Evolutionary conservation across 208 protist genomes (phyloP), one percentile per base, ranked within the genome.

Genomic region (Leishmania tropica): DNA sequence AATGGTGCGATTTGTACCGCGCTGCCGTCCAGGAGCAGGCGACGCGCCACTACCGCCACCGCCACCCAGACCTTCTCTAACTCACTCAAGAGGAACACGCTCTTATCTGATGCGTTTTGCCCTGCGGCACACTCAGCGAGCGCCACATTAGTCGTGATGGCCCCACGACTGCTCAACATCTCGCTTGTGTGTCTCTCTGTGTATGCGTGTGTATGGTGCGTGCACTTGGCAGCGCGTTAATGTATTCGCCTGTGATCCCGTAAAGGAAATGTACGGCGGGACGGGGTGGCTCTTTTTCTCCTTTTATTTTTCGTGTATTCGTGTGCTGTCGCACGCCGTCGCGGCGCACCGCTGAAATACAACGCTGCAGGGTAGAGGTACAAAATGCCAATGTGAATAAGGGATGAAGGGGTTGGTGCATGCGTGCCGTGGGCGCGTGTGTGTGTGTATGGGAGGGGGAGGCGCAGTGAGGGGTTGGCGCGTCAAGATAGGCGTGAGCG

Each of bases 71-170:
- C 90, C 48, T 94, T 92, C 75, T 97, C 92, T 54, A 96, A 80
- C 76, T 97, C 94, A 67, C 88, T 95, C 74, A 97, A 75, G 42
- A 97, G 85, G 70, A 97, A 97, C 56, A 97, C 87, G 37, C 88
- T 89, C 40, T 77, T 87, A 76, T 82, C 85, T 62, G 83, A 48
- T n/a, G 56, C 78, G 42, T 91, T 90, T 75, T 96, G 95, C 19
- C 89, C 89, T n/a, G 83, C 81, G 8, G 93, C 90, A 72, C 93
- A 96, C 87, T 97, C 95, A 19, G 96, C 83, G 84, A 97, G 95
- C 31, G 93, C 91, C 48, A 92, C 85, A 65, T 91, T 90, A 35
- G 89, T 96, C 28, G 88, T 91, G 78, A 96, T 93, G 31, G 92
- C 88, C 2, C 95, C 95, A 21, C 89, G 92, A 40, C 90, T 81